These are phyloP conservation scores for Boletus huronensis DNA, from an alignment of 768 basidiomycete species.

Conservation along the genomic window DNA sequence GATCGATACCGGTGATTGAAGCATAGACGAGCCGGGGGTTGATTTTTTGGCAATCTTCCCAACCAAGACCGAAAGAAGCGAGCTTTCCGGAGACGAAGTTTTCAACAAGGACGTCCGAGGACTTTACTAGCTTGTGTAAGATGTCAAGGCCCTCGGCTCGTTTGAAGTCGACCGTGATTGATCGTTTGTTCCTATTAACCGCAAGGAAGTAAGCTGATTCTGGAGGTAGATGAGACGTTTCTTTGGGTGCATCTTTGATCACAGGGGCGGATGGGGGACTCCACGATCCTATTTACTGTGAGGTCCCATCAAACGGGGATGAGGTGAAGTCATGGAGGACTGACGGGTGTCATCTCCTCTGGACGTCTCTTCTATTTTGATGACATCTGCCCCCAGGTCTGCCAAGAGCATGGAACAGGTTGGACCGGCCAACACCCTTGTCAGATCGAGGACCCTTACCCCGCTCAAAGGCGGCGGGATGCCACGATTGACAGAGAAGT, in stretches of 20 bases:
- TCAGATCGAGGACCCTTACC: conserved; percentile 82
- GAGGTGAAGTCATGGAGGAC: conserved; percentile 21
- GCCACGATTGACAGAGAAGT: conserved; percentile 33
- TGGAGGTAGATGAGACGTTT: conserved; percentile 66
- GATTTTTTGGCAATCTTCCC: conserved; percentile 71
- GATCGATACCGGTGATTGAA: conserved; percentile 72
- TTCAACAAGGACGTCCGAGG: conserved; percentile 85
- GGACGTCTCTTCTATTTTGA: conserved; percentile 82
- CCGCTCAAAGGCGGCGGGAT: conserved; percentile 79
- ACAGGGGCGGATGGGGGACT: conserved; percentile 57
- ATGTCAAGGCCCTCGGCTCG: conserved; percentile 71
- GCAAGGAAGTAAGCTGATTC: conserved; percentile 94
- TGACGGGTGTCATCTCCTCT: conserved; percentile 88
- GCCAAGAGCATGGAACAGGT: conserved; percentile 92
- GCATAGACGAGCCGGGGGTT: conserved; percentile 85
- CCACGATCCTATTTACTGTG: conserved; percentile 52
- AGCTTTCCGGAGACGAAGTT: conserved; percentile 88
- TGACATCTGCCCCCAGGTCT: conserved; percentile 88
- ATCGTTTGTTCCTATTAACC: conserved; percentile 85
- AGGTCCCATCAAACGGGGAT: conserved; percentile 12
- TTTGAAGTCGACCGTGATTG: conserved; percentile 89
- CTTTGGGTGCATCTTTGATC: conserved; percentile 44
- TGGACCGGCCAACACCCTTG: conserved; percentile 88
- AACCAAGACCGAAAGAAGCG: conserved; percentile 79
- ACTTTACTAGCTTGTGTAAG: conserved; percentile 61